These are phyloP conservation scores for Microsporum ferrugineum DNA, from an alignment of 2,329 filamentous ascomycete species.

Conservation along the genomic window DNA sequence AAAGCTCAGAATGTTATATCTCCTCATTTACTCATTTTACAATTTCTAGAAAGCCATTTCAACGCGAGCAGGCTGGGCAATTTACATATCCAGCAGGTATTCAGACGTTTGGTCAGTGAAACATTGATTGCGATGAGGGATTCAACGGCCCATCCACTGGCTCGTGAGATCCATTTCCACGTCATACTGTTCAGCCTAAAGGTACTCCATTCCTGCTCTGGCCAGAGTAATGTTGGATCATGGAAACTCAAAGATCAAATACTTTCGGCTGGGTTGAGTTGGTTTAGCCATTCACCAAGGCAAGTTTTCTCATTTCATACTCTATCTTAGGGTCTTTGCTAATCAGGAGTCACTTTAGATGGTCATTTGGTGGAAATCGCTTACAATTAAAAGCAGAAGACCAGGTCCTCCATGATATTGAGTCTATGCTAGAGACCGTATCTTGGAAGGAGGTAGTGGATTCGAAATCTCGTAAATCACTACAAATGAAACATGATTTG, in stretches of 20 bases:
- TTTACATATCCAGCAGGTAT: conserved; percentile 67
- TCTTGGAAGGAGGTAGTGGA: conserved; percentile 40
- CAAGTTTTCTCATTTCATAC: conserved; percentile 19
- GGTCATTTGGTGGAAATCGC: conserved; percentile 92
- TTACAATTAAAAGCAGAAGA: conserved; percentile 90
- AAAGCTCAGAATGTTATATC: conserved; percentile 70
- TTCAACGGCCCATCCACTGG: conserved; percentile 68
- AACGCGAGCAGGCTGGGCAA: conserved; percentile 82
- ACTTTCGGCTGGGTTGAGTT: conserved; percentile 71
- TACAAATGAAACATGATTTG: conserved; percentile 73
- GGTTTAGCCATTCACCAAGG: conserved; percentile 73
- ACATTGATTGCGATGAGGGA: conserved; percentile 65
- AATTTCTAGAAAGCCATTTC: conserved; percentile 90
- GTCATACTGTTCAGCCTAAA: conserved; percentile 71
- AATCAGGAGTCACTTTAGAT: conserved; percentile 36
- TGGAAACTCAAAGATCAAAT: conserved; percentile 84
- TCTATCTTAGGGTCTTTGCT: background rate
- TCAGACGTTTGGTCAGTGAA: conserved; percentile 65
- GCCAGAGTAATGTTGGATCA: conserved; percentile 51
- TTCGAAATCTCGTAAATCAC: conserved; percentile 48
- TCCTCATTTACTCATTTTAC: conserved; percentile 72
- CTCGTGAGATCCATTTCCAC: conserved; percentile 83
- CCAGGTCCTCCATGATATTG: conserved; percentile 65
- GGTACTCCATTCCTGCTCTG: conserved; percentile 60
- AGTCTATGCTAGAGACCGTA: conserved; percentile 53